These are phyloP conservation scores for Trichoderma simmonsii DNA, from an alignment of 2,329 filamentous ascomycete species.

Conservation along the genomic window DNA sequence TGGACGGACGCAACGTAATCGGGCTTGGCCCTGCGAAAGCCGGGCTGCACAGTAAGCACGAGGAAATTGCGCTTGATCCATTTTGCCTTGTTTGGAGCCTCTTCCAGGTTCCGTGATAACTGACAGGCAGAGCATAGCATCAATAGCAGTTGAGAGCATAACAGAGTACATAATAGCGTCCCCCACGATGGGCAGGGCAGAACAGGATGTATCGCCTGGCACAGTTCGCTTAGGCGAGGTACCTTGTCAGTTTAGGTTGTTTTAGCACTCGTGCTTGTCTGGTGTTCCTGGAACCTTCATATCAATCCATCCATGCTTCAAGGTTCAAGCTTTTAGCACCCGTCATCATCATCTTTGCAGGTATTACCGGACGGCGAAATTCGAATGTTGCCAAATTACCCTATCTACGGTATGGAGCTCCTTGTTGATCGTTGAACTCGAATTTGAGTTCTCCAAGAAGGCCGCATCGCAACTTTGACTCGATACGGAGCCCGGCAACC, in stretches of 20 bases:
- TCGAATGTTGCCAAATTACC: neutral
- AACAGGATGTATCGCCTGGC: neutral
- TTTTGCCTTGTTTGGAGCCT: neutral
- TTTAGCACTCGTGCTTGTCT: neutral
- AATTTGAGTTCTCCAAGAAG: neutral
- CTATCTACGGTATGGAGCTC: neutral
- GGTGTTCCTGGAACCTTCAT: neutral
- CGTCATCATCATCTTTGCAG: neutral
- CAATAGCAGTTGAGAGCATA: neutral
- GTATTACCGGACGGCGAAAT: neutral
- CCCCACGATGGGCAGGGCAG: neutral
- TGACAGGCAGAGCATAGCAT: neutral
- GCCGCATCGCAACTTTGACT: neutral
- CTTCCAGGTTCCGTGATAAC: neutral
- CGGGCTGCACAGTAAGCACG: neutral
- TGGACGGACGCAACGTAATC: neutral
- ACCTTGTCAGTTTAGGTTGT: neutral
- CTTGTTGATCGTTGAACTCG: neutral
- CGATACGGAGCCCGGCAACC: neutral
- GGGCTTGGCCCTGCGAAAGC: neutral
- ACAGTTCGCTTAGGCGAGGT: neutral
- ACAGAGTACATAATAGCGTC: neutral
- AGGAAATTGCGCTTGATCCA: neutral
- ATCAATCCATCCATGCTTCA: neutral
- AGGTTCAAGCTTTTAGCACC: neutral